Percentiles rank a stretch among this genome's conserved stretches.
These are phyloP conservation scores for Moelleriella libera DNA, from an alignment of 2,329 filamentous ascomycete genomes.

Conservation along the genomic window DNA sequence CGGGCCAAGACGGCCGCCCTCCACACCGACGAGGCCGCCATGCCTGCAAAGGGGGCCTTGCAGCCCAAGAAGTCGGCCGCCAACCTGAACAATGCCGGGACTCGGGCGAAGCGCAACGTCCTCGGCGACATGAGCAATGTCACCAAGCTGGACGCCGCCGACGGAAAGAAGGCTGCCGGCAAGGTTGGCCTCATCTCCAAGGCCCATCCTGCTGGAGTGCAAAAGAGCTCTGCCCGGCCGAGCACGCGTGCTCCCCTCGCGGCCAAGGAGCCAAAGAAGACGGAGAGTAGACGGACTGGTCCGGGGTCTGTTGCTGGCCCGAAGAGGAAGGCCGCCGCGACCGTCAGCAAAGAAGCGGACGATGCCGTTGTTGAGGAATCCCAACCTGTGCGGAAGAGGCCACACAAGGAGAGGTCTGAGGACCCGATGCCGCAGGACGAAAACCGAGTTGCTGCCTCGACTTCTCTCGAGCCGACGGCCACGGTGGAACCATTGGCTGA, in stretches of 20 bases:
- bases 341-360: constrained; percentile 36
- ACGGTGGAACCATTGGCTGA: constrained; percentile 1
- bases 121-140: constrained; percentile 95
- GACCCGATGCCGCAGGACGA: neutral
- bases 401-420: constrained; percentile 21
- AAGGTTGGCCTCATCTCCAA: constrained; percentile 67
- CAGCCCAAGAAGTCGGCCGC: constrained; percentile 55
- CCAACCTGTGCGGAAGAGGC: constrained; percentile 56
- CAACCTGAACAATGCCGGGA: constrained; percentile 31
- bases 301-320: constrained; percentile 50
- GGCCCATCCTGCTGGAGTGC: constrained; percentile 67
- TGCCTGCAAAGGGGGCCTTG: constrained; percentile 46
- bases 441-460: constrained; percentile 3
- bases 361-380: constrained; percentile 44
- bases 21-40: constrained; percentile 46
- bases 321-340: constrained; percentile 54
- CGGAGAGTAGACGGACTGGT: constrained; percentile 58
- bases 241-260: constrained; percentile 48
- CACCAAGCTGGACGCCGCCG: constrained; percentile 57
- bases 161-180: constrained; percentile 58
- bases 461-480: constrained; percentile 15
- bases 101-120: constrained; percentile 60
- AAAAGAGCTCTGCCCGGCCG: constrained; percentile 48
- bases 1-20: constrained; percentile 78
- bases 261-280: constrained; percentile 55